Evolutionary conservation across 2,329 filamentous ascomycete genomes (phyloP).

Genomic region (Zasmidium cellare): DNA sequence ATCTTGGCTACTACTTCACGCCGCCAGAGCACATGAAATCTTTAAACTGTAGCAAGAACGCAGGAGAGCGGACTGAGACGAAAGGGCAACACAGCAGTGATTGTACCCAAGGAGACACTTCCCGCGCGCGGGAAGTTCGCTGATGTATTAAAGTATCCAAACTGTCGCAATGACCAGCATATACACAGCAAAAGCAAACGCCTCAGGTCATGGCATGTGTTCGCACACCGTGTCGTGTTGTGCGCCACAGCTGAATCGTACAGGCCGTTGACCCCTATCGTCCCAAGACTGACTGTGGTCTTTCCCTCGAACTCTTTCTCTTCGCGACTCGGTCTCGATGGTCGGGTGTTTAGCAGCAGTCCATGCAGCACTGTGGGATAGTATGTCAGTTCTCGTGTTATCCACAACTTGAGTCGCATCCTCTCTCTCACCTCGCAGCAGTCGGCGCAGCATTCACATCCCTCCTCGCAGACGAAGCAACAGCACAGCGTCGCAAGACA

Average conservation of each 20-base stretch:
- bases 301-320: neutral
- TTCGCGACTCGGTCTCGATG: neutral
- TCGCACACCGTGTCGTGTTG: neutral
- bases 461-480: conserved; percentile 65
- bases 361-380: conserved; percentile 12
- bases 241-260: neutral
- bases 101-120: neutral
- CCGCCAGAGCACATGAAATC: too few species aligned
- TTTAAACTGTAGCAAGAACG: too few species aligned
- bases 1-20: neutral
- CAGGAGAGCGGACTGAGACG: neutral
- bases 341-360: conserved; percentile 29
- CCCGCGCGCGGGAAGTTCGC: neutral
- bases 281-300: neutral
- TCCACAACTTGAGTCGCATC: too few species aligned
- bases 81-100: neutral
- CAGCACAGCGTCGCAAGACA: conserved; percentile 61
- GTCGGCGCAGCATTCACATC: conserved; percentile 64
- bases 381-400: too few species aligned
- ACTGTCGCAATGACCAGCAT: conserved; percentile 22
- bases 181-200: conserved; percentile 13
- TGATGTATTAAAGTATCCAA: conserved; percentile 7
- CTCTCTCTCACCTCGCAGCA: too few species aligned
- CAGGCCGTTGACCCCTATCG: neutral
- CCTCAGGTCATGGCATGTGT: neutral